Evolutionary conservation across 495 filamentous ascomycete genomes (phyloP).

Genomic region (Viridothelium virens): DNA sequence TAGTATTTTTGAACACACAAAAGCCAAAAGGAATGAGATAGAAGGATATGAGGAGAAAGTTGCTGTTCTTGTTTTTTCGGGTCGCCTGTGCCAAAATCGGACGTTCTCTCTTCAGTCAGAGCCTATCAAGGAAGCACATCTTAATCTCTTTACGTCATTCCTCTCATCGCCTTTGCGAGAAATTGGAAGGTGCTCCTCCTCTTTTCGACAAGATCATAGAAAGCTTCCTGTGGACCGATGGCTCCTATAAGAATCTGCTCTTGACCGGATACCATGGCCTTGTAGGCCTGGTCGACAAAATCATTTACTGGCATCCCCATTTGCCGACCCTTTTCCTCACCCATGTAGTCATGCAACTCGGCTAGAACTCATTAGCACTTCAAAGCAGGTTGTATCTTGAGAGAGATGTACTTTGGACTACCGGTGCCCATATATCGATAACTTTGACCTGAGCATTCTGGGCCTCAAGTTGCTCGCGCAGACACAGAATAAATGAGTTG

Average conservation of each 20-base stretch:
- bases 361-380: background rate
- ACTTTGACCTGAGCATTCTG: constrained; percentile 43
- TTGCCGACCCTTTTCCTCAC: constrained; percentile 34
- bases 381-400: background rate
- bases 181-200: constrained; percentile 32
- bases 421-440: constrained; percentile 58
- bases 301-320: constrained; percentile 55
- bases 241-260: constrained; percentile 32
- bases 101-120: no score
- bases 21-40: no score
- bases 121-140: no score
- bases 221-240: constrained; percentile 30
- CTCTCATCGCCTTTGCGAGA: constrained; percentile 33
- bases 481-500: constrained; percentile 48
- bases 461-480: constrained; percentile 51
- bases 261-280: constrained; percentile 39
- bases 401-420: constrained; percentile 46
- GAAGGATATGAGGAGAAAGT: no score
- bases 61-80: no score
- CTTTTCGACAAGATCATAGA: constrained; percentile 35
- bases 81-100: no score
- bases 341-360: constrained; percentile 14
- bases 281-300: constrained; percentile 53
- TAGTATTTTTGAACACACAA: no score
- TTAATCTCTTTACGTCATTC: background rate